Evolutionary conservation across 345 rosid genomes (phyloP).

Genomic region (Eucalyptus marginata): DNA sequence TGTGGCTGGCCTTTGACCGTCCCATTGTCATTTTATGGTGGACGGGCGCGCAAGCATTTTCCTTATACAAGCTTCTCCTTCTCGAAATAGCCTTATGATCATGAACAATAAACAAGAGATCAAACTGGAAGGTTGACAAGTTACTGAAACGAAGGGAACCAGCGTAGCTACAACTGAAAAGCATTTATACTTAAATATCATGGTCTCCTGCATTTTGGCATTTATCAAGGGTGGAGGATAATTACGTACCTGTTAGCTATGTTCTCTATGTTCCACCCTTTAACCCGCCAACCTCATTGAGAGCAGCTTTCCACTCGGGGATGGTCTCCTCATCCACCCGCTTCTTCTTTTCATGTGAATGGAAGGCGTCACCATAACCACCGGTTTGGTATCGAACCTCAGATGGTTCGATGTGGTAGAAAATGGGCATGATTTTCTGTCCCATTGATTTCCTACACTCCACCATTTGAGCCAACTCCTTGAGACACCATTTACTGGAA

Average conservation of each 20-base stretch:
- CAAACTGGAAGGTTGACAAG: no score
- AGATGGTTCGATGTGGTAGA: background rate
- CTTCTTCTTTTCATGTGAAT: background rate
- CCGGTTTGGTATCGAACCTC: background rate
- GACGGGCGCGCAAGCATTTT: no score
- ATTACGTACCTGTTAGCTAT: background rate
- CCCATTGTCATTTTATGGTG: no score
- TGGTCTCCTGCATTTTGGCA: no score
- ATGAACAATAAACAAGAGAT: no score
- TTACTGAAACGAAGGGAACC: no score
- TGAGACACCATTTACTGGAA: background rate
- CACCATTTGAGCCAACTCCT: background rate
- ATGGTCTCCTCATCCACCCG: background rate
- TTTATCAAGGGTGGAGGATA: no score
- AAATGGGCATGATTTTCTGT: background rate
- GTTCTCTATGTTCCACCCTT: background rate
- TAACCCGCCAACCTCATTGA: background rate
- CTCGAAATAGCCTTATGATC: no score
- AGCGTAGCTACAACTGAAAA: no score
- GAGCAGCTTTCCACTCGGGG: background rate
- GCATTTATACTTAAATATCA: no score
- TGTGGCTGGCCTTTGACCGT: no score
- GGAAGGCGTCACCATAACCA: background rate
- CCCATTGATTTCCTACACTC: background rate
- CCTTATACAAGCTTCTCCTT: no score